Evolutionary conservation across 805 yeast species (phyloP).

Genomic region (Blastobotrys parvus): DNA sequence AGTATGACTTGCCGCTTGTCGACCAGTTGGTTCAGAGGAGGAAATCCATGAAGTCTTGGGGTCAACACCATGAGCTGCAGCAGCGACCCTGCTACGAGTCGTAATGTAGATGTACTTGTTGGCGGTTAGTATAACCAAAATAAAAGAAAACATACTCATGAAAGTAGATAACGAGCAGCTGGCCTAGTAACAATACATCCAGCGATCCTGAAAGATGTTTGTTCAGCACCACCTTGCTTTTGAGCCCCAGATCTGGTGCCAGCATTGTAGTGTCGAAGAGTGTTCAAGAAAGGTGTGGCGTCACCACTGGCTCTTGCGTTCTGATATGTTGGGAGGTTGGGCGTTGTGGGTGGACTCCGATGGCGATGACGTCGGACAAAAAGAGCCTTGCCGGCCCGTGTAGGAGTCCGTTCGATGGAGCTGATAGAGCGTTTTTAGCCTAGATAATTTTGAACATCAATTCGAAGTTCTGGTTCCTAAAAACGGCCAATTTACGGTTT

Average conservation of each 20-base stretch:
- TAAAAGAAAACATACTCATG: slow-evolving; percentile 12
- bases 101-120: slow-evolving; percentile 12
- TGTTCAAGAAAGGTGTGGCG: not conserved
- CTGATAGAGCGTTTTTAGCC: too few relatives aligned
- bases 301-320: too few relatives aligned
- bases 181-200: slow-evolving; percentile 15
- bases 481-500: too few relatives aligned
- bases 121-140: not conserved
- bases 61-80: slow-evolving; percentile 3
- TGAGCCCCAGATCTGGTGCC: not conserved
- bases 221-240: slow-evolving; percentile 9
- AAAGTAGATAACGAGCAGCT: slow-evolving; percentile 17
- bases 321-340: too few relatives aligned
- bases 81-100: slow-evolving; percentile 12
- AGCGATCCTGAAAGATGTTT: slow-evolving; percentile 13
- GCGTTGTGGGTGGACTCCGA: too few relatives aligned
- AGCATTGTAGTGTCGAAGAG: not conserved
- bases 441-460: too few relatives aligned
- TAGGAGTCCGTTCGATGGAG: too few relatives aligned
- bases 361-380: too few relatives aligned
- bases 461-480: too few relatives aligned
- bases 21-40: not conserved
- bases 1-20: slow-evolving; percentile 12
- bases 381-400: too few relatives aligned
- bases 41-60: not conserved